Evolutionary conservation across 139 green algal species (phyloP), one percentile per base, ranked within the genome.

Genomic region (Closterium sp.): DNA sequence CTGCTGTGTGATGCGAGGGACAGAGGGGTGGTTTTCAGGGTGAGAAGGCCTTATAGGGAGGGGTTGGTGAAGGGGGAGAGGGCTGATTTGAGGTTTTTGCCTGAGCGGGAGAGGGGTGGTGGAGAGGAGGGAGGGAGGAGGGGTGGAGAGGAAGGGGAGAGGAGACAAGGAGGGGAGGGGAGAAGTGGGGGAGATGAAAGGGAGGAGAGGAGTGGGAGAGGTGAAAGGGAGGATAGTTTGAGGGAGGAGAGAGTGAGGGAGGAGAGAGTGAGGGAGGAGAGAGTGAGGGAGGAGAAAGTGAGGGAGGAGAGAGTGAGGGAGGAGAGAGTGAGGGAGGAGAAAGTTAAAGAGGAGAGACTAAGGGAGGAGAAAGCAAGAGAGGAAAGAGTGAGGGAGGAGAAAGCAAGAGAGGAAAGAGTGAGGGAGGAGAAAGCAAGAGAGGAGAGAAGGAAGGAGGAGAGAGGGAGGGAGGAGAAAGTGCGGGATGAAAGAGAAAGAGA

Each of bases 1-100:
- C 88, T 95, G 86, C 45, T 95, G 9, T 29, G 30, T 31, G 92
- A 95, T 31, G 92, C 92, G 2, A 28, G 62, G 11, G 42, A 22
- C 21, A 91, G 89, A 28, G 38, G 89, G 31, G 89, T 85, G 79
- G 89, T 91, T 84, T 27, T 93, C 3, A n/a, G 9, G 28, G 91
- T 28, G 62, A 91, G 28, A 42, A 45, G 91, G n/a, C 91, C 91
- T 24, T 93, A 93, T 21, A 86, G 22, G 31, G 24, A 45, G 2
- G 90, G 27, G 32, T 22, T 86, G 45, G 88, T 31, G 45, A 86
- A 9, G 1, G 28, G n/a, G 1, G 42, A 90, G 88, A 90, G 45
- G 88, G 42, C 42, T 42, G 28, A 70, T 86, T 70, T 21, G 30
- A 90, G 45, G 29, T 73, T 30, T 22, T 1, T 30, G 29, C 88